Base-by-base conservation (phyloP, 2,329 filamentous ascomycete genomes). In the Emergomyces orientalis region DNA sequence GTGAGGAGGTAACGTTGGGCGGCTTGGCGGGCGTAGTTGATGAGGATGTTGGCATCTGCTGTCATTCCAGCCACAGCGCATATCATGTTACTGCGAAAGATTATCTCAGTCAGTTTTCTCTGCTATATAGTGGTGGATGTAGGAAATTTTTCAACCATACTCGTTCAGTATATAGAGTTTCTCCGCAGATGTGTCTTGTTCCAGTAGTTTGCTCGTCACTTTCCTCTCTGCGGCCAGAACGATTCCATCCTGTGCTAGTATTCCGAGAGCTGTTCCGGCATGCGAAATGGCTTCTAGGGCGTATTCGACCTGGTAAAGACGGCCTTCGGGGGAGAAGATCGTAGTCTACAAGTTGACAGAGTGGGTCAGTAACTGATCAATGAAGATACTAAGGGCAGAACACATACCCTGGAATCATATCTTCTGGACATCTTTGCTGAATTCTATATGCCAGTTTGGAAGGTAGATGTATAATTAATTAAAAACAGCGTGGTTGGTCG, bases 131-230 rank as follows among this genome's bases (percentile, higher is more conserved):
- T n/a, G 5, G 25, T 19, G 14, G 32, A 41, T 8, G 6, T 47
- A 45, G n/a, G 49, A 30, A 52, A 63, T 51, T 27, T 37, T 37
- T 37, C 19, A 9, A 39, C 73, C 88, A 66, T 82, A 97, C 93
- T 99, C 94, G 72, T 99, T 99, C 72, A 99, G 82, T 72, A 96
- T 97, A 80, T 99, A 99, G 70, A 99, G 90, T 87, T 99, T 99
- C 87, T 99, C 94, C 59, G 94, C 95, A 62, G 94, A 97, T 67
- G 95, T 99, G 80, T 99, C 94, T 81, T 99, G 95, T 84, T 99
- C 94, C 74, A 99, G 80, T 75, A 99, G 84, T 86, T 99, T 99
- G 80, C 94, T 97, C 65, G 94, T 99, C 72, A 99, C 94, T 82
- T 99, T 99, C 76, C 94, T 87, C 85, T 99, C 94, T 54, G 95